Conservation (phyloP, 257 asterid genomes). For the Handroanthus guayacan region DNA sequence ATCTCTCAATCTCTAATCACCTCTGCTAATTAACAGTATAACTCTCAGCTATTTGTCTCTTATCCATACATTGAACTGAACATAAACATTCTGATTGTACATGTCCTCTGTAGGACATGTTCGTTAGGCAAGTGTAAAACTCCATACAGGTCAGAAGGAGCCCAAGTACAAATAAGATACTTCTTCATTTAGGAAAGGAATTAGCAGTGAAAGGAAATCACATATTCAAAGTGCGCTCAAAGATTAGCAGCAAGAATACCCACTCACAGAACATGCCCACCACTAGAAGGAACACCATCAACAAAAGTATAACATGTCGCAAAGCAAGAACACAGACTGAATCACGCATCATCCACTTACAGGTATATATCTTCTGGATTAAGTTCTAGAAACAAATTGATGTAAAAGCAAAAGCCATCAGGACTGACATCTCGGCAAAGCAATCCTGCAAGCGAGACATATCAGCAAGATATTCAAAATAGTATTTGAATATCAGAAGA, state of each 20-base stretch:
- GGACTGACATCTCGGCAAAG: conserved; percentile 96
- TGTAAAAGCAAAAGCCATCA: conserved; percentile 85
- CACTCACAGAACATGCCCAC: neutral
- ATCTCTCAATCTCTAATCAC: neutral
- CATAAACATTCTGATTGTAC: neutral
- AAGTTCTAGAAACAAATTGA: conserved; percentile 79
- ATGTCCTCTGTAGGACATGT: neutral
- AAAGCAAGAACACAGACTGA: conserved; percentile 24
- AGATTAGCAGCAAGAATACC: conserved; percentile 6
- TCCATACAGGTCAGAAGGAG: neutral
- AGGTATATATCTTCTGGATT: conserved; percentile 57
- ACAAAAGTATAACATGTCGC: neutral
- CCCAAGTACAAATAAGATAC: conserved; percentile 10
- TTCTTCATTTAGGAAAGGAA: neutral
- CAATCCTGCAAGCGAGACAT: conserved; percentile 65
- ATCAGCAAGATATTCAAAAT: conserved; percentile 27
- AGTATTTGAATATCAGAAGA: conserved; percentile 25
- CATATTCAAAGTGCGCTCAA: neutral
- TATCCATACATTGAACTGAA: too few species aligned
- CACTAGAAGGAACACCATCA: conserved; percentile 11
- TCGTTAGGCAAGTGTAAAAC: neutral
- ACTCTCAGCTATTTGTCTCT: neutral
- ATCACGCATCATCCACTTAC: conserved; percentile 52
- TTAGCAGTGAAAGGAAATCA: neutral
- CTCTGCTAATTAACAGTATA: neutral